Evolutionary conservation across 2,329 filamentous ascomycete genomes (phyloP), one percentile per base, ranked within the genome.

Genomic region (Stachybotrys chlorohalonatus): DNA sequence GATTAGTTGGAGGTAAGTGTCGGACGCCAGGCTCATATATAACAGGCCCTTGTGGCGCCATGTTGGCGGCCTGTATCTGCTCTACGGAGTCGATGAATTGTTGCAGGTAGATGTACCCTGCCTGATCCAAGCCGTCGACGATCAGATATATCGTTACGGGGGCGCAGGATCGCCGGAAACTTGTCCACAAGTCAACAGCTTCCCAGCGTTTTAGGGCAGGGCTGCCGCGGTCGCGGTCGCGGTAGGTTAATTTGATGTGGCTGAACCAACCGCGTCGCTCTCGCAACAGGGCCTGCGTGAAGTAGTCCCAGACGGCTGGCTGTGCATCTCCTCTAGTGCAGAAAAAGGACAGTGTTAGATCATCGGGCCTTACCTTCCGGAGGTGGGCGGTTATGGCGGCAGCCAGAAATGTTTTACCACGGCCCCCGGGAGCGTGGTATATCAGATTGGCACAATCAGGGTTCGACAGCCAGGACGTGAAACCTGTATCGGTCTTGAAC

Each of bases 371-470:
- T 2, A 54, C 52, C 5, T 46, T 51, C 11, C 50, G 47, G 13
- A 64, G 54, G 49, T 63, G 57, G 9, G 57, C 55, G 6, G 53
- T 52, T 24, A 64, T 50, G 2, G 58, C 57, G 31, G 59, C 60
- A 45, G 62, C 62, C 11, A 62, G 46, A 9, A 63, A 55, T 3
- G 63, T 59, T 51, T 64, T 64, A 3, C 63, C 63, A 13, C 53
- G 54, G 1, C 61, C 62, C 1, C 60, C 51, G 1, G 30, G 42
- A 3, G 60, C 62, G 5, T 52, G 31, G 7, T 61, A 56, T 9
- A 59, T 58, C 1, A 63, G 39, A 2, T 55, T 57, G 2, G 53
- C 55, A 7, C 57, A 55, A 1, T 24, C 47, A 9, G 51, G 51
- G 24, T 57, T 57, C 5, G 54, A 54, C 17, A 57, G 32, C 60